A percentile compares a stretch with the other conserved stretches of the same genome.
Evolutionary conservation across 441 rosid genomes (phyloP).

Genomic region (Breynia disticha): DNA sequence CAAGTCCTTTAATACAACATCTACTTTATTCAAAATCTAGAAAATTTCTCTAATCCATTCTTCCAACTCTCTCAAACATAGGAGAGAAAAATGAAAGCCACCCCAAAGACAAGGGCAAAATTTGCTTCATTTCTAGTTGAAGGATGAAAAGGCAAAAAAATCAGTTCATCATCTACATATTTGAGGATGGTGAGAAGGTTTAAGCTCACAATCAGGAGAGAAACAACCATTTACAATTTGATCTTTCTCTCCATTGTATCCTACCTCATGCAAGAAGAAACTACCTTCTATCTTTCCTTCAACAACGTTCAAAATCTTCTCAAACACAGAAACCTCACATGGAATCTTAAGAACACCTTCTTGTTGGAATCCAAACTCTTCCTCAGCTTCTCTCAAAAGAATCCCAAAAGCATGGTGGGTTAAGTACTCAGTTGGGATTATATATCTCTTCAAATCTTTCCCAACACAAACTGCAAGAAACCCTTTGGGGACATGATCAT

Average conservation of each 20-base stretch:
- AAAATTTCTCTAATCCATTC: too few relatives aligned
- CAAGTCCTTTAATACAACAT: too few relatives aligned
- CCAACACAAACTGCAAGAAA: slow-evolving; percentile 42
- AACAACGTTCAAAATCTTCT: slow-evolving; percentile 34
- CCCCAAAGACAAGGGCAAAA: too few relatives aligned
- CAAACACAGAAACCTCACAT: slow-evolving; percentile 33
- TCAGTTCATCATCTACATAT: slow-evolving; percentile 34
- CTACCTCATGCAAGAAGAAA: slow-evolving; percentile 12
- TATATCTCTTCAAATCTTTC: slow-evolving; percentile 33
- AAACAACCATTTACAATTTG: slow-evolving; percentile 9
- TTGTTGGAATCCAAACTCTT: slow-evolving; percentile 46
- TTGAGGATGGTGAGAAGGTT: slow-evolving; percentile 29
- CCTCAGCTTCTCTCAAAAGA: slow-evolving; percentile 40
- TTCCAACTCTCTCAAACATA: too few relatives aligned
- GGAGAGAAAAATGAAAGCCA: too few relatives aligned
- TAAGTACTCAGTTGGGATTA: slow-evolving; percentile 38
- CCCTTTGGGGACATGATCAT: slow-evolving; percentile 35
- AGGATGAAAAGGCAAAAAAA: neutral
- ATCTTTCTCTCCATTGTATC: slow-evolving; percentile 15
- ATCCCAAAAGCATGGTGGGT: slow-evolving; percentile 37
- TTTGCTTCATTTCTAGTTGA: neutral
- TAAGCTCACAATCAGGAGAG: slow-evolving; percentile 29
- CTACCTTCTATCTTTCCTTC: slow-evolving; percentile 20
- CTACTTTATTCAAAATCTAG: too few relatives aligned
- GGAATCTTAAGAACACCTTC: slow-evolving; percentile 43